Evolutionary conservation across 495 filamentous ascomycete genomes (phyloP), one percentile per base, ranked within the genome.

Genomic region (Trichodelitschia bisporula): DNA sequence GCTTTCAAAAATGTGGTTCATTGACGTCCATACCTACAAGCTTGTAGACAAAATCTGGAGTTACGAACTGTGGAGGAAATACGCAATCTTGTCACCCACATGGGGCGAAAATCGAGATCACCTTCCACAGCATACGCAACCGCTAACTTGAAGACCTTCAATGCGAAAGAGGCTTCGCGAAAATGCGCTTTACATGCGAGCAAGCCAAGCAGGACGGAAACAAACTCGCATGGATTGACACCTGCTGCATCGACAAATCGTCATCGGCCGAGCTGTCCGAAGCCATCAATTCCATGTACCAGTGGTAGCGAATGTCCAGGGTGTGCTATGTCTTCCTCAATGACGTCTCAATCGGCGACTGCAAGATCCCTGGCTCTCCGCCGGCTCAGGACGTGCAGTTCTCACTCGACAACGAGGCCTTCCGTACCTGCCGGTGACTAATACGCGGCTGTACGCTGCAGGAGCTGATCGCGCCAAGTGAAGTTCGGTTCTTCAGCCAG

Each of bases 31-130:
- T n/a, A 24, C 21, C 6, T n/a, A 6, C 6, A 6, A 24, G 21
- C 21, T 24, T 24, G 21, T n/a, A 6, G 21, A 24, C n/a, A n/a
- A n/a, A n/a, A n/a, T n/a, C n/a, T n/a, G n/a, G 21, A 6, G 6
- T 24, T n/a, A 6, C 6, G 21, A 24, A 24, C 21, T n/a, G 21
- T n/a, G 6, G 6, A 6, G 6, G 6, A 6, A 24, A 6, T 42
- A 42, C 31, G 40, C 34, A 4, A 42, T 42, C 10, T 37, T 42
- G 16, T 42, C 40, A 13, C 40, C 40, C 20, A 36, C 29, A 19
- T 40, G 38, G 40, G n/a, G n/a, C 10, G 35, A 15, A 21, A 9
- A 6, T 24, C 6, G 40, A 42, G 27, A 14, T 40, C 16, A 30
- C 23, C 10, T 42, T 37, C 29, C 3, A 35, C 2, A 36, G 39